Conservation (phyloP, 2,329 filamentous ascomycete species). For the Truncatella angustata region DNA sequence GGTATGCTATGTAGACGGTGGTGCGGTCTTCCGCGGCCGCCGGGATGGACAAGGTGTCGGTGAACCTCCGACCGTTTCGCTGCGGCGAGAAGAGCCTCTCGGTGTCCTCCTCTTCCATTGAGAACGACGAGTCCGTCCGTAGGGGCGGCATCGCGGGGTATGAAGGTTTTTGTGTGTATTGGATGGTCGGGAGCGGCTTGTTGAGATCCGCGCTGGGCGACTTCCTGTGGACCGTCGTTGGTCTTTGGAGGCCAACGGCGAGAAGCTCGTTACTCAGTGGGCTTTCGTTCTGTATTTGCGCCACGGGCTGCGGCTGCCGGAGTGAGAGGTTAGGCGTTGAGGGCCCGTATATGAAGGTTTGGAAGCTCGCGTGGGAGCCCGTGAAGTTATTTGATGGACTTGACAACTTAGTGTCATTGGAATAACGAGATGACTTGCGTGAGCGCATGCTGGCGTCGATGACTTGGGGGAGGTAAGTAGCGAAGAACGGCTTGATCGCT, state of each 20-base stretch:
- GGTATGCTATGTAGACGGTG: slow-evolving; percentile 21
- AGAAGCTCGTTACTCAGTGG: neutral
- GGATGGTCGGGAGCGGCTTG: slow-evolving; percentile 28
- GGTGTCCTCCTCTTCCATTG: neutral
- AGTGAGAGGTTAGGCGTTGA: neutral
- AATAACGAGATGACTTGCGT: neutral
- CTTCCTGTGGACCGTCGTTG: neutral
- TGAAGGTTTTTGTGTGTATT: neutral
- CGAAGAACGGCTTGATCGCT: slow-evolving; percentile 43
- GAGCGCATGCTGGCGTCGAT: slow-evolving; percentile 15
- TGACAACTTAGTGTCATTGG: neutral
- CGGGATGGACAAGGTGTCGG: slow-evolving; percentile 5
- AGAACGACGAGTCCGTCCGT: neutral
- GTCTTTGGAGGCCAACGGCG: neutral
- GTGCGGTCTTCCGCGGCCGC: slow-evolving; percentile 13
- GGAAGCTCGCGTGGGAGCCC: neutral
- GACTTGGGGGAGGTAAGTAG: slow-evolving; percentile 31
- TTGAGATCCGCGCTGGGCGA: slow-evolving; percentile 20
- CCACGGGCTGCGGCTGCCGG: neutral
- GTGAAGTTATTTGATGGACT: neutral
- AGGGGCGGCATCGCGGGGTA: neutral
- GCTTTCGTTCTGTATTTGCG: neutral
- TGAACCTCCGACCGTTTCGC: slow-evolving; percentile 10
- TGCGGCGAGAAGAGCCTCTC: slow-evolving; percentile 1
- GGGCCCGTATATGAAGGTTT: neutral